A percentile compares a stretch with the other conserved stretches of the same genome.
Conservation (phyloP, 148 eudicot genomes). For the Arctostaphylos glauca region DNA sequence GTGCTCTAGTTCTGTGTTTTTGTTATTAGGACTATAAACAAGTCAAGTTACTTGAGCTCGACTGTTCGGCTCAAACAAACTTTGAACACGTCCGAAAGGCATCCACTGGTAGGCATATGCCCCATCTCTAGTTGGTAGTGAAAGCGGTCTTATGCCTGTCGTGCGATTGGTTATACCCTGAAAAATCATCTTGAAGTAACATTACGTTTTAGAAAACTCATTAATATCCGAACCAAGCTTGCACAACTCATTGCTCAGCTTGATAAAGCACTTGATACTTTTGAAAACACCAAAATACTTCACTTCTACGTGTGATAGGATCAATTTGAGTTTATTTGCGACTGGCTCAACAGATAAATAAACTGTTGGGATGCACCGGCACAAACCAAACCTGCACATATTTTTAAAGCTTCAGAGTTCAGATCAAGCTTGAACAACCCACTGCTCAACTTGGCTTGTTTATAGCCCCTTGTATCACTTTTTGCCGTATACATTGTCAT, state of each 20-base stretch:
- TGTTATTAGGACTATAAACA: neutral
- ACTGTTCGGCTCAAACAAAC: neutral
- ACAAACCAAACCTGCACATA: no score
- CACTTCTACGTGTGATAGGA: neutral
- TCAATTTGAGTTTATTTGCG: neutral
- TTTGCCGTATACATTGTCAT: neutral
- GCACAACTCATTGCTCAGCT: neutral
- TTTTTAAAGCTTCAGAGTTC: no score
- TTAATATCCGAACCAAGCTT: neutral
- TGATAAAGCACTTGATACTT: neutral
- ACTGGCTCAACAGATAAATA: neutral
- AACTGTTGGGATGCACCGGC: neutral
- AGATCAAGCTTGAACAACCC: neutral
- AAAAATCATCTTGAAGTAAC: no score
- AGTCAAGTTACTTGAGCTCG: neutral
- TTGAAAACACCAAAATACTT: neutral
- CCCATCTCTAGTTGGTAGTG: no score
- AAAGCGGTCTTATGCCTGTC: no score
- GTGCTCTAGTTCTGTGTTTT: constrained; percentile 1
- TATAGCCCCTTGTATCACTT: neutral
- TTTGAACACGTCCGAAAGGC: neutral
- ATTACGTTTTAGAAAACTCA: neutral
- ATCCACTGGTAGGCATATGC: no score
- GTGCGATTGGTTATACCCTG: no score
- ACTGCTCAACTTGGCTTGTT: neutral